Conservation (phyloP, 75 land plant genomes). For the Selaginella tamariscina region DNA sequence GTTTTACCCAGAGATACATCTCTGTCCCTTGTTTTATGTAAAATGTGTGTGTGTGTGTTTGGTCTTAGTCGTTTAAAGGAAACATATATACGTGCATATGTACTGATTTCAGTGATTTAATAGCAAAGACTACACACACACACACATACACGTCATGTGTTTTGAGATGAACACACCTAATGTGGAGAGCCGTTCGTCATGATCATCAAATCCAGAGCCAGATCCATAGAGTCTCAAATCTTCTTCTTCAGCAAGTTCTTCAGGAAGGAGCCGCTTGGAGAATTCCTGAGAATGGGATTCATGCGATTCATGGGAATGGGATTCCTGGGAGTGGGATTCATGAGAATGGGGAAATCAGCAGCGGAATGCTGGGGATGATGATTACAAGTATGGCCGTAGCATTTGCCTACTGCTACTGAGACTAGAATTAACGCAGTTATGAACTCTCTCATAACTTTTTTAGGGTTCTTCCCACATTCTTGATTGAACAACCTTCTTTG, state of each 20-base stretch:
- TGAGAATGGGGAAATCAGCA: too few species aligned
- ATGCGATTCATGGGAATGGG: conserved; percentile 10
- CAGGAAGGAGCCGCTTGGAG: conserved; percentile 33
- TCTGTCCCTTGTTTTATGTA: background rate
- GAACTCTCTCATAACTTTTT: too few species aligned
- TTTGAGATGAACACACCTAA: conserved; percentile 11
- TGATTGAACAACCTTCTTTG: too few species aligned
- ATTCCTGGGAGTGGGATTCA: conserved; percentile 2
- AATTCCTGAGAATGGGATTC: background rate
- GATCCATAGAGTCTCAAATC: conserved; percentile 46
- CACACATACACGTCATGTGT: background rate
- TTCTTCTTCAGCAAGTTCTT: conserved; percentile 79
- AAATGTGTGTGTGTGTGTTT: too few species aligned
- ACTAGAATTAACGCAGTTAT: too few species aligned
- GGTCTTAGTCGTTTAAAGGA: too few species aligned
- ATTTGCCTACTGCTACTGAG: too few species aligned
- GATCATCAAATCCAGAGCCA: conserved; percentile 8
- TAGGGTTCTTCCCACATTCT: too few species aligned
- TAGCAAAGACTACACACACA: background rate
- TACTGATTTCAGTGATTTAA: too few species aligned
- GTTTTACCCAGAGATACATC: background rate
- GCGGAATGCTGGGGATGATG: too few species aligned
- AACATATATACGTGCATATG: too few species aligned
- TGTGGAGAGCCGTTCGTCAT: conserved; percentile 17
- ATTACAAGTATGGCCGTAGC: too few species aligned